Evolutionary conservation across 352 stramenopile genomes (phyloP).

Genomic region (Globisporangium cystogenes): DNA sequence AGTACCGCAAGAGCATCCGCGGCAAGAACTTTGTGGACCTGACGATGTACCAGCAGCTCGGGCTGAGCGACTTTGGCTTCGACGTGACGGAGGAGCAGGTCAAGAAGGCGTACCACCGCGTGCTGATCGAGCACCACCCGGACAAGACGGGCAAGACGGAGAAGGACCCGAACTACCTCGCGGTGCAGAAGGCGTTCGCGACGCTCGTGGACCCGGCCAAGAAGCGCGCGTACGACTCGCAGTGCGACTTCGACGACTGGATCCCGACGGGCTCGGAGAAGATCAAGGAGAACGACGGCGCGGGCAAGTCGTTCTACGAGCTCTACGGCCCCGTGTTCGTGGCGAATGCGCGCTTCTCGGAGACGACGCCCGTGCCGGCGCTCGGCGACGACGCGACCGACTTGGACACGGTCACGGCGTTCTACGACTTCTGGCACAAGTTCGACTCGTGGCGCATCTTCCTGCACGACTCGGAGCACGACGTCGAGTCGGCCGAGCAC

Average conservation of each 20-base stretch:
- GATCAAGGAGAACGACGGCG: conserved; percentile 65
- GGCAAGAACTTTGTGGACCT: conserved; percentile 80
- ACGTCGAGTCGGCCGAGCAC: conserved; percentile 79
- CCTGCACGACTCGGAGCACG: conserved; percentile 78
- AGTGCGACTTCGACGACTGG: conserved; percentile 85
- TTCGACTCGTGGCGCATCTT: conserved; percentile 86
- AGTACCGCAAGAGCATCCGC: conserved; percentile 77
- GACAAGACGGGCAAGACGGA: conserved; percentile 88
- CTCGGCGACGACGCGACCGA: conserved; percentile 55
- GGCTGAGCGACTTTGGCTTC: conserved; percentile 67
- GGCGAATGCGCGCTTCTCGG: conserved; percentile 78
- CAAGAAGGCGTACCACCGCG: conserved; percentile 87
- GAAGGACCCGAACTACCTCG: conserved; percentile 87
- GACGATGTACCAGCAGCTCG: conserved; percentile 86
- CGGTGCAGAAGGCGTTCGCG: conserved; percentile 77
- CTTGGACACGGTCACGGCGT: conserved; percentile 67
- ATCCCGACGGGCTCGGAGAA: conserved; percentile 76
- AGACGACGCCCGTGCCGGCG: conserved; percentile 65
- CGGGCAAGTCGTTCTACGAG: conserved; percentile 83
- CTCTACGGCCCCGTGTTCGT: conserved; percentile 77
- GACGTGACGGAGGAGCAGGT: conserved; percentile 79
- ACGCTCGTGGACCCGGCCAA: conserved; percentile 79
- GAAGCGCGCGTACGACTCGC: conserved; percentile 82
- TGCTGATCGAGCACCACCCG: conserved; percentile 85
- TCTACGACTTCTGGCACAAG: conserved; percentile 91